Conservation (phyloP, 225 moss, liverwort and hornwort genomes). For the Pleurozium schreberi region DNA sequence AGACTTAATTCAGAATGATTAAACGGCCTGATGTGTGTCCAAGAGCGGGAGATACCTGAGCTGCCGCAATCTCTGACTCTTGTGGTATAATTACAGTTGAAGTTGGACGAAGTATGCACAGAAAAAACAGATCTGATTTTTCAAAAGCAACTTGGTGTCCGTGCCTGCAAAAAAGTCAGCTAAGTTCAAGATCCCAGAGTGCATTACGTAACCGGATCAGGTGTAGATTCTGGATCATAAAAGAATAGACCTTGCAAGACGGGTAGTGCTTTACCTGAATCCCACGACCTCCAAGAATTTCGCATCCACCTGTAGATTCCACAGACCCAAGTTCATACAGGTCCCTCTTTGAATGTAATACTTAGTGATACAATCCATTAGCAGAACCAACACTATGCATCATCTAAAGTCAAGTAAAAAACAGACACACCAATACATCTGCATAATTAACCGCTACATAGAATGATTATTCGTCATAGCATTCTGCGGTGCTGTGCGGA, state of each 20-base stretch:
- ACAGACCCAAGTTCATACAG: neutral
- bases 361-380: neutral
- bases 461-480: neutral
- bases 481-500: neutral
- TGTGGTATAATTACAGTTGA: slow-evolving; percentile 33
- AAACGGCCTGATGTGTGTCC: neutral
- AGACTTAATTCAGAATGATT: neutral
- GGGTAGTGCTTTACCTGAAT: slow-evolving; percentile 25
- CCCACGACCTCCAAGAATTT: slow-evolving; percentile 46
- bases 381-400: neutral
- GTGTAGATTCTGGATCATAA: neutral
- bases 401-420: neutral
- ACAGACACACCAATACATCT: neutral
- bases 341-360: neutral
- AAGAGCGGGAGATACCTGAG: slow-evolving; percentile 25
- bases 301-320: slow-evolving; percentile 30
- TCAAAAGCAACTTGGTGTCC: slow-evolving; percentile 33
- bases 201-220: neutral
- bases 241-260: neutral
- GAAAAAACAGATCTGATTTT: slow-evolving; percentile 54
- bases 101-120: slow-evolving; percentile 53
- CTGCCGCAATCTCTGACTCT: slow-evolving; percentile 56
- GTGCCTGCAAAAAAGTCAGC: slow-evolving; percentile 20
- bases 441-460: neutral
- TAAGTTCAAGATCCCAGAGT: neutral